Evolutionary conservation across 768 basidiomycete species (phyloP).

Genomic region (Tylopilus sp.): DNA sequence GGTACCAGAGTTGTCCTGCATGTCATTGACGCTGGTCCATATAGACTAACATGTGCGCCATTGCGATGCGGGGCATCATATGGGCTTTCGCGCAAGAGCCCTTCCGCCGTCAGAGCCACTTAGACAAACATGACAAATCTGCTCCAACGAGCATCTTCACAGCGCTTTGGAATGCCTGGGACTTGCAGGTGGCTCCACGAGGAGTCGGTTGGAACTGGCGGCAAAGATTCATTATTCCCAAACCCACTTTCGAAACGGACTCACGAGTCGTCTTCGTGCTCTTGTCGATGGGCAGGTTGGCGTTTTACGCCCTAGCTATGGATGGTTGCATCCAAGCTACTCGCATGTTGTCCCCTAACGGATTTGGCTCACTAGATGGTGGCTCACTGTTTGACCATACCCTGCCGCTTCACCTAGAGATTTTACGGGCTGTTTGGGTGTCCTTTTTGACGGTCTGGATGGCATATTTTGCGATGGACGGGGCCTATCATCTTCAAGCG

Average conservation of each 20-base stretch:
- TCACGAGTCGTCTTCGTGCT: constrained; percentile 18
- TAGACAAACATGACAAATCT: background rate
- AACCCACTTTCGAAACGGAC: constrained; percentile 9
- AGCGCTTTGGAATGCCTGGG: constrained; percentile 25
- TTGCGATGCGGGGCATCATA: constrained; percentile 9
- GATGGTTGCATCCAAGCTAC: constrained; percentile 13
- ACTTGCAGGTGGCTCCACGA: constrained; percentile 18
- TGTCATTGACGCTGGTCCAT: background rate
- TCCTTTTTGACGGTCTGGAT: constrained; percentile 32
- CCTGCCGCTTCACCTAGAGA: constrained; percentile 31
- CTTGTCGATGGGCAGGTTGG: constrained; percentile 5
- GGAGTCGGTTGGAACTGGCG: constrained; percentile 31
- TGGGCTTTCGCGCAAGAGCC: constrained; percentile 19
- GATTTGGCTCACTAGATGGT: constrained; percentile 33
- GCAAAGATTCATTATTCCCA: constrained; percentile 11
- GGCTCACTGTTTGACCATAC: constrained; percentile 37
- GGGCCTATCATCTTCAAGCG: constrained; percentile 38
- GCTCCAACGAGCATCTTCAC: constrained; percentile 2
- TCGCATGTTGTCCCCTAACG: constrained; percentile 35
- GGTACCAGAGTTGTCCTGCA: background rate
- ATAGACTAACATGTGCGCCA: constrained; percentile 14
- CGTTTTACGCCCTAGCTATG: constrained; percentile 2
- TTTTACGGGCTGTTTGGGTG: constrained; percentile 41
- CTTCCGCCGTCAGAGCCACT: constrained; percentile 7
- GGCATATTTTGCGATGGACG: constrained; percentile 45